A percentile compares a stretch with the other conserved stretches of the same genome.
phyloP scores from a whole-genome alignment of 805 yeast genomes.

The Pichia ethanolica region DNA sequence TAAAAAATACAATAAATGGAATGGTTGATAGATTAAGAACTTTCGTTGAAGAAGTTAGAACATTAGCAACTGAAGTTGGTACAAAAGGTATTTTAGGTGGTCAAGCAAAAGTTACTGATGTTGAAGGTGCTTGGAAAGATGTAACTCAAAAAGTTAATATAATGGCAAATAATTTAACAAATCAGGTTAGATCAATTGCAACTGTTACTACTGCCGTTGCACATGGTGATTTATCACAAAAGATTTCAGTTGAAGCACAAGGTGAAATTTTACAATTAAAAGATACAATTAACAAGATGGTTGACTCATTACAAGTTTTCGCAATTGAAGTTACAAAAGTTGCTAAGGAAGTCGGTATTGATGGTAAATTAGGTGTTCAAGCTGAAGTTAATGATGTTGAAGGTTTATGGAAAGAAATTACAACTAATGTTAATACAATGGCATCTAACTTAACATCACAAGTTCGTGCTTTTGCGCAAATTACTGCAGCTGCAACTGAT shows the following conservation, averaged over 20 bases:
- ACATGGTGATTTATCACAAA: conserved; percentile 78
- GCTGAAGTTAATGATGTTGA: conserved; percentile 88
- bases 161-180: conserved; percentile 82
- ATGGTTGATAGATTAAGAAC: conserved; percentile 86
- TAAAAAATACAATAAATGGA: conserved; percentile 74
- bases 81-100: conserved; percentile 82
- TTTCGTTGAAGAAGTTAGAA: conserved; percentile 75
- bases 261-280: conserved; percentile 85
- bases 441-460: conserved; percentile 89
- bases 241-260: conserved; percentile 83
- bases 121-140: conserved; percentile 85
- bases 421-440: conserved; percentile 88
- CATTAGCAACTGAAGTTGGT: conserved; percentile 85
- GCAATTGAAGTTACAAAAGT: conserved; percentile 86
- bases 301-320: conserved; percentile 79
- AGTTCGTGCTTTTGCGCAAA: conserved; percentile 89
- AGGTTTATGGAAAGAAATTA: conserved; percentile 87
- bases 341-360: conserved; percentile 89
- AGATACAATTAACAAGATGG: conserved; percentile 86
- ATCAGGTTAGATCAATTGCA: conserved; percentile 83
- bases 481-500: conserved; percentile 90
- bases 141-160: conserved; percentile 83
- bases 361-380: conserved; percentile 87
- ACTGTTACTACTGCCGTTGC: conserved; percentile 91
- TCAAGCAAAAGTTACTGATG: conserved; percentile 77